Conservation (phyloP, 352 stramenopile species). For the Phytophthora litchii region DNA sequence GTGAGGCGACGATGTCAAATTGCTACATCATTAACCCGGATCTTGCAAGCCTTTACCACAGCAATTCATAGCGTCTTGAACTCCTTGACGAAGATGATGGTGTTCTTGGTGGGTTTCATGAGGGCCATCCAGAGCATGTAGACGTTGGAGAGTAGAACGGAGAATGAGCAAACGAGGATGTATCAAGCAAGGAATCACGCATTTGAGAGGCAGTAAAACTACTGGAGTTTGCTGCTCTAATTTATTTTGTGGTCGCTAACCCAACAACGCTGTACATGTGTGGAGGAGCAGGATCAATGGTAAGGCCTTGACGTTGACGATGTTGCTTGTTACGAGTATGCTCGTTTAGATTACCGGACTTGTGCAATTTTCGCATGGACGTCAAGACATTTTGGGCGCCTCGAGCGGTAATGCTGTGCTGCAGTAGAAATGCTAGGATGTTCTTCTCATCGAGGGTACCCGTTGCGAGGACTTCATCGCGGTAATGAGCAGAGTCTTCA, state of each 20-base stretch:
- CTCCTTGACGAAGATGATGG: not conserved
- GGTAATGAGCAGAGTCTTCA: no score
- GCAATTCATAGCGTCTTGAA: constrained; percentile 2
- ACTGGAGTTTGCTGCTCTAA: not conserved
- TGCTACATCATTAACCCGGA: constrained; percentile 4
- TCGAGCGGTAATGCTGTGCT: no score
- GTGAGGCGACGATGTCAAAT: constrained; percentile 20
- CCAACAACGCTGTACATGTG: not conserved
- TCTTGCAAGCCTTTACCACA: constrained; percentile 4
- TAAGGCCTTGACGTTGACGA: not conserved
- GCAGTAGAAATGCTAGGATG: no score
- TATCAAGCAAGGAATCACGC: no score
- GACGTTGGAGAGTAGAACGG: not conserved
- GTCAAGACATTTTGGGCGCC: no score
- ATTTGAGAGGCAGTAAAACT: not conserved
- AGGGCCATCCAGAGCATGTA: not conserved
- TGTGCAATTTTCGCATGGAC: no score
- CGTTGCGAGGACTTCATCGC: not conserved
- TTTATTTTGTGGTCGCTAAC: not conserved
- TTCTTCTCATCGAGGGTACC: no score
- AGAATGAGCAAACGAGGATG: not conserved
- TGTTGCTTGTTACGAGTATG: not conserved
- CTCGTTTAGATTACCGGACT: no score
- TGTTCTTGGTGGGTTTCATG: not conserved
- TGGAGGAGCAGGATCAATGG: not conserved